Base-by-base conservation (phyloP, 768 basidiomycete species). In the Pulveroboletus frians region DNA sequence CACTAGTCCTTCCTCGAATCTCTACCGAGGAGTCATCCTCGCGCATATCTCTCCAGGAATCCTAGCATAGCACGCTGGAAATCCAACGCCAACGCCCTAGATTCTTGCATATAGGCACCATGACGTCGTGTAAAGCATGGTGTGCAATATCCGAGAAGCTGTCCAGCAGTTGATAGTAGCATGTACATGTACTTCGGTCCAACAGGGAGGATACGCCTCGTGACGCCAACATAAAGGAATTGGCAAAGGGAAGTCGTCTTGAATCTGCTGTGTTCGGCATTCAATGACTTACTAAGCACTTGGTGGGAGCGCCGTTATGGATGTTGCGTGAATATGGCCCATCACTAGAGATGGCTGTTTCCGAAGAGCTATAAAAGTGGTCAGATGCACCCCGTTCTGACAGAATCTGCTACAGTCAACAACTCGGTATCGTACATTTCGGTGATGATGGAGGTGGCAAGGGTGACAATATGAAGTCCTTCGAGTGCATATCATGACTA, bases 271-370 rank as follows among this genome's bases (percentile, higher is more conserved):
- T 10, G 17, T 10, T 36, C 35, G 10, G 1, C 35, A 10, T 10
- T 18, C 4, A 9, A 17, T n/a, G 15, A 34, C 15, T 17, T n/a
- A 36, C 35, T 4, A 17, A 36, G 17, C 5, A 79, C 52, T 50
- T 79, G 46, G 34, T 17, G 34, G 23, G 23, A n/a, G 14, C n/a
- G 9, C 38, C 15, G 14, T 29, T 27, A 31, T 11, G 20, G 35
- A 18, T 2, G 17, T 20, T 39, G 27, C 15, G 26, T 11, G 39
- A 37, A 29, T 17, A 17, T 17, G 21, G 15, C 17, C 17, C 3
- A 29, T 20, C 30, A 13, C 30, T 13, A 13, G 30, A 13, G 13
- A 10, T 10, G 20, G 20, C 30, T 20, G 3, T 8, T 15, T 42
- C 30, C 9, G 42, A 18, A 13, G 14, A 6, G 29, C 17, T 18